phyloP scores from a whole-genome alignment of 2,329 filamentous ascomycete genomes.

The Colletotrichum eleusines region DNA sequence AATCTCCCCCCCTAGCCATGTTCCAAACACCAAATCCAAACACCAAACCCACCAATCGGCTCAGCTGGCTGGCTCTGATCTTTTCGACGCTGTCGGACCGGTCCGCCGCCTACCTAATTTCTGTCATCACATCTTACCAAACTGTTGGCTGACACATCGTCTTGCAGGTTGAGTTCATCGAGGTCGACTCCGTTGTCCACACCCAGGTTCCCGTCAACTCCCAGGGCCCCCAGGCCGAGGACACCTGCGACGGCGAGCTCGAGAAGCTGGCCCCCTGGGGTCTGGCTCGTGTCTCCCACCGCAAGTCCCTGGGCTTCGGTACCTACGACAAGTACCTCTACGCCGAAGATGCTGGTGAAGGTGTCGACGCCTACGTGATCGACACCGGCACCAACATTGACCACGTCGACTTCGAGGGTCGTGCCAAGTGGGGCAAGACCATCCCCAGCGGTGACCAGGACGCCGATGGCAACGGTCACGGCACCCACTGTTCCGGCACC shows the following conservation, averaged over 20 bases:
- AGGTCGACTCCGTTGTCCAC: conserved; percentile 93
- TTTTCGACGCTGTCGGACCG: not conserved
- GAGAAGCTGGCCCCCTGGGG: conserved; percentile 99
- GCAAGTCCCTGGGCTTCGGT: conserved; percentile 85
- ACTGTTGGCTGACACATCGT: conserved; percentile 27
- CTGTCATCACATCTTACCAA: conserved; percentile 6
- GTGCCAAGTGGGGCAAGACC: conserved; percentile 97
- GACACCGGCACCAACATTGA: conserved; percentile 95
- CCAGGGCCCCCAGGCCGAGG: conserved; percentile 49
- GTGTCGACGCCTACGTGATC: conserved; percentile 98
- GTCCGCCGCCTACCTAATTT: not conserved
- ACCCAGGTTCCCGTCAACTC: conserved; percentile 68
- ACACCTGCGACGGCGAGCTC: conserved; percentile 66
- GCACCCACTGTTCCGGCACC: conserved; percentile 98
- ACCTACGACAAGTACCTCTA: conserved; percentile 99
- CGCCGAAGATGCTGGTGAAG: conserved; percentile 89
- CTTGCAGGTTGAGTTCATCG: conserved; percentile 92
- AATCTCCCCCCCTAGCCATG: not conserved
- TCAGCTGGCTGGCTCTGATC: no score
- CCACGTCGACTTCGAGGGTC: conserved; percentile 97
- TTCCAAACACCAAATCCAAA: not conserved
- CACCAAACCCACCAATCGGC: conserved; percentile 4
- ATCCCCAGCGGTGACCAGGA: conserved; percentile 88
- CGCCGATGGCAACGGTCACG: conserved; percentile 96
- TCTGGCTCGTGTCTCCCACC: conserved; percentile 97